phyloP scores from a whole-genome alignment of 2,329 filamentous ascomycete species.

The Hirsutella rhossiliensis region DNA sequence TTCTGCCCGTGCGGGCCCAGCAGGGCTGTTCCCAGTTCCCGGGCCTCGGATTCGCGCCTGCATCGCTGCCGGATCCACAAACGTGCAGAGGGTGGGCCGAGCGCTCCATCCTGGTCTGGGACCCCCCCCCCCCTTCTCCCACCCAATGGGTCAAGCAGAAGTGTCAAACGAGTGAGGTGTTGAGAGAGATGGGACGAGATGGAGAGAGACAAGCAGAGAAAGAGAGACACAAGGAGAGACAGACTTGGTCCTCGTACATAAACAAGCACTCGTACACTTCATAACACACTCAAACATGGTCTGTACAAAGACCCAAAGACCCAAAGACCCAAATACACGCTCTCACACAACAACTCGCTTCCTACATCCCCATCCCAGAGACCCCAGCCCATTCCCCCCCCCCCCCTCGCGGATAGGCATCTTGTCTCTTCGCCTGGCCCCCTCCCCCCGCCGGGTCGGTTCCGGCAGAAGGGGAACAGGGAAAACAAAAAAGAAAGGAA shows the following conservation, averaged over 20 bases:
- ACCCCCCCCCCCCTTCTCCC: neutral
- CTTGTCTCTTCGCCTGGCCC: neutral
- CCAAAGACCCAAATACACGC: neutral
- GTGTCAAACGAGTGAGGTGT: neutral
- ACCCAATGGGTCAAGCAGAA: too few relatives aligned
- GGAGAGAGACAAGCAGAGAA: neutral
- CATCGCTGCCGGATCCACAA: neutral
- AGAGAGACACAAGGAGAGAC: neutral
- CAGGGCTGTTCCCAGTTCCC: neutral
- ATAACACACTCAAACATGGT: too few relatives aligned
- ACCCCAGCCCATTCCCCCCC: neutral
- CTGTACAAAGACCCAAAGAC: neutral
- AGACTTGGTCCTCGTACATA: neutral
- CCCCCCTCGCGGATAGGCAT: neutral
- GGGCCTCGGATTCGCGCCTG: slow-evolving; percentile 1
- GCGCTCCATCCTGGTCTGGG: neutral
- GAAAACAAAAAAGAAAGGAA: neutral
- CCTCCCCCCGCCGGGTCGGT: neutral
- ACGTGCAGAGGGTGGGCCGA: neutral
- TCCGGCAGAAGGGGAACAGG: neutral
- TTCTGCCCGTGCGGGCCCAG: neutral
- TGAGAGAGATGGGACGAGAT: neutral
- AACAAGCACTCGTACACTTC: neutral
- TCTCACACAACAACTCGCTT: neutral
- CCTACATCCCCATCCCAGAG: too few relatives aligned